phyloP scores from a whole-genome alignment of 208 protist genomes.

The Spironucleus salmonicida region DNA sequence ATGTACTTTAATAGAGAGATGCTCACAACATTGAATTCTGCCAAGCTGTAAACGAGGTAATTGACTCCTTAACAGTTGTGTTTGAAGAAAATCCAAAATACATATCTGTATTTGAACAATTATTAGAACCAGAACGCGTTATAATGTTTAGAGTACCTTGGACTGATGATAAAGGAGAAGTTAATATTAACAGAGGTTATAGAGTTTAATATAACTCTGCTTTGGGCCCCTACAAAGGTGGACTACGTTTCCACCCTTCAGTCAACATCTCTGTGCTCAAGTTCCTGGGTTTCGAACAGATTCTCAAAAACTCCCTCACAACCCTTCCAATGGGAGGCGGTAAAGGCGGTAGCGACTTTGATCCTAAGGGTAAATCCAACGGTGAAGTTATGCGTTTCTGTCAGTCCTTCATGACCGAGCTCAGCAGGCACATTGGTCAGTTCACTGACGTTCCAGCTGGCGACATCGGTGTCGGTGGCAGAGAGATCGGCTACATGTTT shows the following conservation, averaged over 20 bases:
- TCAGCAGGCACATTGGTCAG: conserved; percentile 63
- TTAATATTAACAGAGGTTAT: conserved; percentile 65
- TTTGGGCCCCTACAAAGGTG: conserved; percentile 76
- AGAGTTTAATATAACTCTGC: conserved; percentile 71
- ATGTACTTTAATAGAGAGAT: conserved; percentile 44
- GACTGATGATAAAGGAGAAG: conserved; percentile 61
- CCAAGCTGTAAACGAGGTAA: conserved; percentile 62
- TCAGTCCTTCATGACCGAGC: conserved; percentile 65
- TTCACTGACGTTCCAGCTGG: conserved; percentile 73
- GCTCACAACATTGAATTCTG: conserved; percentile 63
- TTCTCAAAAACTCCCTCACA: conserved; percentile 75
- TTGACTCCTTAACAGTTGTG: conserved; percentile 60
- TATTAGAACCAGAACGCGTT: conserved; percentile 67
- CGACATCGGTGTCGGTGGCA: conserved; percentile 70
- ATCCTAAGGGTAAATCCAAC: conserved; percentile 69
- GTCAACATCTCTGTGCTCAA: conserved; percentile 61
- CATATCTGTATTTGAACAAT: conserved; percentile 53
- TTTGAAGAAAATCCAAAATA: conserved; percentile 62
- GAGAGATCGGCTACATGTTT: conserved; percentile 70
- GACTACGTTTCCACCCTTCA: conserved; percentile 54
- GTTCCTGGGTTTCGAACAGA: conserved; percentile 81
- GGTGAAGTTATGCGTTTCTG: conserved; percentile 73
- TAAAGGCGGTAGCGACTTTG: conserved; percentile 75
- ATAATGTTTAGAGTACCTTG: conserved; percentile 72
- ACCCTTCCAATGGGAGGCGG: conserved; percentile 67